Conservation (phyloP, 2,329 filamentous ascomycete genomes). For the Alternaria brassicae region DNA sequence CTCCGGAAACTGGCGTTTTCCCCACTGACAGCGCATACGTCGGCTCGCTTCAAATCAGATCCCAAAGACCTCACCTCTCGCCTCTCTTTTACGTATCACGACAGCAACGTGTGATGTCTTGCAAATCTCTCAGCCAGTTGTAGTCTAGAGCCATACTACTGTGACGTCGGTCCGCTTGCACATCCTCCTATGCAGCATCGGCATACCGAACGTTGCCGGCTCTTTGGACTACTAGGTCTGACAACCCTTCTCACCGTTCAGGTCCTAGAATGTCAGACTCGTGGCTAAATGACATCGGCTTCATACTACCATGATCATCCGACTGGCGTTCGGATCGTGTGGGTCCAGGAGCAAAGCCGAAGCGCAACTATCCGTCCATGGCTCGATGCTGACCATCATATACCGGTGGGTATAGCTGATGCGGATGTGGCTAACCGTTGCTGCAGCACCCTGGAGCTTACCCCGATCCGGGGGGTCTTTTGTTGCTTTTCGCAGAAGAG, state of each 20-base stretch:
- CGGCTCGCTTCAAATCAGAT: not conserved
- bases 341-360: constrained; percentile 4
- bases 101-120: not conserved
- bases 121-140: constrained; percentile 1
- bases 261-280: not conserved
- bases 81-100: not conserved
- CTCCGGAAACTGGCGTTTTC: not conserved
- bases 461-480: not conserved
- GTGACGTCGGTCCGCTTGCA: constrained; percentile 17
- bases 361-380: not conserved
- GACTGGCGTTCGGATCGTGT: not conserved
- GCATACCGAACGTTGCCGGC: constrained; percentile 25
- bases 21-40: not conserved
- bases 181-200: constrained; percentile 18
- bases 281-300: constrained; percentile 8
- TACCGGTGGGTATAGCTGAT: not conserved
- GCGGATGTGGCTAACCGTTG: constrained; percentile 4
- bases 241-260: not conserved
- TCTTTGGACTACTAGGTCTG: not conserved
- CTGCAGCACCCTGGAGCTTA: constrained; percentile 1
- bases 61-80: not conserved
- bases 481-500: not conserved
- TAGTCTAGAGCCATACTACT: not conserved
- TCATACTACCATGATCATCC: not conserved
- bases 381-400: not conserved